Base-by-base conservation (phyloP, 352 stramenopile genomes). In the Globisporangium paddicum region DNA sequence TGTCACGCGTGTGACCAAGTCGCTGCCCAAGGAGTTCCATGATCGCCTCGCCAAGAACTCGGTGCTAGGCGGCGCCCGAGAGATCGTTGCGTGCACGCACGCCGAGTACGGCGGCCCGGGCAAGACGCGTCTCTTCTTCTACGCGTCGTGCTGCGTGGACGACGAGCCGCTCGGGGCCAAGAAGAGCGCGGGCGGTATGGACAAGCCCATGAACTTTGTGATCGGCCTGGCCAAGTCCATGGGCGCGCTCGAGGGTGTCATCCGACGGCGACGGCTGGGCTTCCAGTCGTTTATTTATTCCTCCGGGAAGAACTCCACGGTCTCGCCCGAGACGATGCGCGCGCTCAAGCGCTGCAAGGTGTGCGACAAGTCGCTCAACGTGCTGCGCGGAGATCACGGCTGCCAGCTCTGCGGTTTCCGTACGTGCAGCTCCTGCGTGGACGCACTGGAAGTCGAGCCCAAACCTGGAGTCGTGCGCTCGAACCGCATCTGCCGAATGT, bases 1-100 rank as follows among this genome's bases (percentile, higher is more conserved):
- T 2, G 77, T 74, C 5, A 72, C 79, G 44, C 73, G 80, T 40
- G 64, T 89, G 28, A 80, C 73, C 44, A 89, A 87, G 66, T 84
- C 76, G n/a, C 62, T 89, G 8, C 79, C 79, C 18, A 82, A 79
- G 32, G 68, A 79, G 21, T 71, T 87, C 42, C 77, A 89, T 68
- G 73, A 87, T 38, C 67, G 48, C 2, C 30, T 63, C n/a, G 30
- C 57, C n/a, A 63, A 52, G 37, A 46, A 3, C n/a, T 77, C 66
- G 23, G 64, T 77, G 28, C 55, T 77, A 5, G 66, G 60, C n/a
- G 69, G 66, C 21, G 58, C 66, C 16, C 73, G 64, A 23, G 59
- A 77, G 49, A 60, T 77, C 50, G 25, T 69, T 3, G 54, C 58
- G 38, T 73, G 58, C 50, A 70, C 57, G 16, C 62, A 67, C 47